Conservation (phyloP, 176 grass and related monocot genomes). For the Zizania latifolia region DNA sequence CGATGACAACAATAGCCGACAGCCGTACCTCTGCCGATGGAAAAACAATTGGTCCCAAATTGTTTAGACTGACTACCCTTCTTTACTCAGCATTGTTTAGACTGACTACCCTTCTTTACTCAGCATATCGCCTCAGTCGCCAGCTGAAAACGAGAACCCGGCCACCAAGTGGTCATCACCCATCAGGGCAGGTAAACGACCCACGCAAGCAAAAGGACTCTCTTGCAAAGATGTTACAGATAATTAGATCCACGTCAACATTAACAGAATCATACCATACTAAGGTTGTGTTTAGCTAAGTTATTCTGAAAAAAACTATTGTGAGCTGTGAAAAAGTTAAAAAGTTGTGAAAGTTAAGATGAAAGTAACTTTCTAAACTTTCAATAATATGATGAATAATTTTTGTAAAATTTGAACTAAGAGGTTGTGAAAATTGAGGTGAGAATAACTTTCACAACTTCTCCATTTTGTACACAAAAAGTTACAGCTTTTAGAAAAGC, state of each 20-base stretch:
- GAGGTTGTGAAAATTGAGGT: too few relatives aligned
- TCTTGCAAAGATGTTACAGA: not conserved
- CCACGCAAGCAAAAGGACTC: not conserved
- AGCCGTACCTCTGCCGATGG: not conserved
- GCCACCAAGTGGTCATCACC: not conserved
- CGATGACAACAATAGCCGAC: not conserved
- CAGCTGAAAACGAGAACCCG: not conserved
- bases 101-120: not conserved
- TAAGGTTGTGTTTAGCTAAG: too few relatives aligned
- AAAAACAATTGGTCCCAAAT: not conserved
- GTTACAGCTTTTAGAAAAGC: too few relatives aligned
- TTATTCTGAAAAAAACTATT: too few relatives aligned
- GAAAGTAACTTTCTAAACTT: too few relatives aligned
- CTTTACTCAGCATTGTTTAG: not conserved
- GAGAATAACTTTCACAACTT: too few relatives aligned
- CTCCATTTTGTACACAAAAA: too few relatives aligned
- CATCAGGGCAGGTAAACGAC: not conserved
- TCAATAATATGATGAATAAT: too few relatives aligned
- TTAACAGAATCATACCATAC: conserved; percentile 1
- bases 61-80: not conserved
- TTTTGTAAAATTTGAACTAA: too few relatives aligned
- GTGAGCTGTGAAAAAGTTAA: too few relatives aligned
- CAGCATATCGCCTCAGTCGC: not conserved
- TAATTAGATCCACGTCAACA: not conserved
- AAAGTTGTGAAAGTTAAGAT: too few relatives aligned